These are phyloP conservation scores for Mallotus japonicus DNA, from an alignment of 441 rosid species.

Conservation along the genomic window DNA sequence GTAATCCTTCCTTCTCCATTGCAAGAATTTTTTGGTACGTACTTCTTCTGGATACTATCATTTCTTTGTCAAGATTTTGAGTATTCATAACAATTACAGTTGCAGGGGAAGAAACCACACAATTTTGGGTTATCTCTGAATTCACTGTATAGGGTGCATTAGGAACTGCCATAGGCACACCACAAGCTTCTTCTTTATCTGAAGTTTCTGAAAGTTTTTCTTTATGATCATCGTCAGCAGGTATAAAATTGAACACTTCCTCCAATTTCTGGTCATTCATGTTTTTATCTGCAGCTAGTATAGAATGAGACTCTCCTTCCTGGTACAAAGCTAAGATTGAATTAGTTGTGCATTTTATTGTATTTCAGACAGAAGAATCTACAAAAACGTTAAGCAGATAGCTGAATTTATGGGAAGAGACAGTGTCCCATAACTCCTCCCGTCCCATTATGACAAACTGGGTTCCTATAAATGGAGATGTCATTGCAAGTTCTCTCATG, in stretches of 20 bases:
- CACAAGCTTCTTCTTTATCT: slow-evolving; percentile 38
- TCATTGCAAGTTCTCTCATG: neutral
- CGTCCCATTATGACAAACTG: neutral
- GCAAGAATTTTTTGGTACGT: slow-evolving; percentile 81
- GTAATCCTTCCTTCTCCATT: slow-evolving; percentile 79
- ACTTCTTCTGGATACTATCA: slow-evolving; percentile 82
- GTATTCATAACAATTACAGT: slow-evolving; percentile 71
- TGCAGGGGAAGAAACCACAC: slow-evolving; percentile 36
- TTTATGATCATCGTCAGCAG: slow-evolving; percentile 34
- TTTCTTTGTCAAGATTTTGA: slow-evolving; percentile 67
- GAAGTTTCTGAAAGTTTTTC: slow-evolving; percentile 36
- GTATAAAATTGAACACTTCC: slow-evolving; percentile 41
- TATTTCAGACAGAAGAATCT: slow-evolving; percentile 6
- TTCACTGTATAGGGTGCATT: slow-evolving; percentile 33
- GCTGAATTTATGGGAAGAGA: neutral
- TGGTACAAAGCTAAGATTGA: slow-evolving; percentile 28
- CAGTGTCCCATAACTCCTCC: neutral
- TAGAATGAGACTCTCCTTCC: slow-evolving; percentile 39
- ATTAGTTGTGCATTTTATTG: slow-evolving; percentile 2
- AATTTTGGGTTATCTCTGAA: slow-evolving; percentile 34
- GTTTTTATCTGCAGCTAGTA: slow-evolving; percentile 25
- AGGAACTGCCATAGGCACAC: slow-evolving; percentile 33
- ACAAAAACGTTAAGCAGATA: slow-evolving; percentile 6
- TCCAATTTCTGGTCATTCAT: slow-evolving; percentile 37
- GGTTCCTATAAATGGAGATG: neutral